phyloP scores from a whole-genome alignment of 106 monocot species.

The Vanilla planifolia region DNA sequence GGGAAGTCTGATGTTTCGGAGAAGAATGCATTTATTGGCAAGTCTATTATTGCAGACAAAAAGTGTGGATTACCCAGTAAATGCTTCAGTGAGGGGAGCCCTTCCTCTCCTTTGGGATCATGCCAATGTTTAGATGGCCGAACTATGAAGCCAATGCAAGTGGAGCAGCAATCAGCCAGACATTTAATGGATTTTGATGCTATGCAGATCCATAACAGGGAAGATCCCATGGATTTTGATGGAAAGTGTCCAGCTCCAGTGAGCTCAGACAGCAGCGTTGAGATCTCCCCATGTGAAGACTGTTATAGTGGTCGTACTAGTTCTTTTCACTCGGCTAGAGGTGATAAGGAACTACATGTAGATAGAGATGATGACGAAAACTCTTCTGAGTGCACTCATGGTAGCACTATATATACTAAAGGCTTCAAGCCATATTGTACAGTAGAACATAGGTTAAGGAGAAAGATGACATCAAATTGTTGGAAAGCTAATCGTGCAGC shows the following conservation, averaged over 20 bases:
- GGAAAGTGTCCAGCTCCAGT: slow-evolving; percentile 43
- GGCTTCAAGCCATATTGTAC: slow-evolving; percentile 28
- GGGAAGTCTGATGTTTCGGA: slow-evolving; percentile 13
- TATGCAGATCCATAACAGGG: slow-evolving; percentile 11
- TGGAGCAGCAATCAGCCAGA: neutral
- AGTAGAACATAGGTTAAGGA: slow-evolving; percentile 55
- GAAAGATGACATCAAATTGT: slow-evolving; percentile 41
- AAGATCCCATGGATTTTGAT: slow-evolving; percentile 51
- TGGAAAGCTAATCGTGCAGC: slow-evolving; percentile 40
- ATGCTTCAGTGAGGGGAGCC: slow-evolving; percentile 14
- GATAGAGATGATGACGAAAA: slow-evolving; percentile 75
- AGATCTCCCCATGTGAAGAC: slow-evolving; percentile 22
- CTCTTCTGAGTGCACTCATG: slow-evolving; percentile 61
- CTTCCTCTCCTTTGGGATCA: no score
- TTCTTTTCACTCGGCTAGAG: slow-evolving; percentile 26
- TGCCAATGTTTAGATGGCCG: no score
- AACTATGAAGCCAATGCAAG: slow-evolving; percentile 9
- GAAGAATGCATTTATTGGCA: slow-evolving; percentile 3
- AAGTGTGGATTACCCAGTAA: neutral
- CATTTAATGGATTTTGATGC: slow-evolving; percentile 1
- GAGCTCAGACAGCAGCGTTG: slow-evolving; percentile 74
- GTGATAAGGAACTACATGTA: slow-evolving; percentile 20
- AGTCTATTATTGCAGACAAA: no score
- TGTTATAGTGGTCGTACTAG: slow-evolving; percentile 13
- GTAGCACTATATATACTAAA: slow-evolving; percentile 25